phyloP scores from a whole-genome alignment of 2,329 filamentous ascomycete species.

The Stagonosporopsis vannaccii region DNA sequence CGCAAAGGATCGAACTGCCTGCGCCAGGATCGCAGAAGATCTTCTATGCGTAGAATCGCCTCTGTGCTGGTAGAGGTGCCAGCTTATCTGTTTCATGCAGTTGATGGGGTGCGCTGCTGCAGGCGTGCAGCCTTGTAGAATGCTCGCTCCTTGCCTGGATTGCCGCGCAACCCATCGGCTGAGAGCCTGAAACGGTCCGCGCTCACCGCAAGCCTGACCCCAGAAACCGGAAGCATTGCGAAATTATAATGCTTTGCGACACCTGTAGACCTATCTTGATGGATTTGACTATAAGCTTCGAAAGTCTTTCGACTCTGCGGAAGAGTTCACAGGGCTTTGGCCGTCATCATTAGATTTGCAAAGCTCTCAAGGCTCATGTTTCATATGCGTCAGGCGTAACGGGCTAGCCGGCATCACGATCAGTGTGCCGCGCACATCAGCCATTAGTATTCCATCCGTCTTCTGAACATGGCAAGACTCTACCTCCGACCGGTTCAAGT shows the following conservation, averaged over 20 bases:
- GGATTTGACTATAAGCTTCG: neutral
- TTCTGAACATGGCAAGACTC: no score
- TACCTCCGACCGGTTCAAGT: no score
- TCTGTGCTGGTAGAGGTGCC: neutral
- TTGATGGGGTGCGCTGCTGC: neutral
- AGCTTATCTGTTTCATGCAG: neutral
- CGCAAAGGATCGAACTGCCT: slow-evolving; percentile 19
- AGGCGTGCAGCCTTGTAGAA: no score
- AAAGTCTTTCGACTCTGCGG: neutral
- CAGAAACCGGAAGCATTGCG: neutral
- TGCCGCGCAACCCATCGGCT: neutral
- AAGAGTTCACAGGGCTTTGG: neutral
- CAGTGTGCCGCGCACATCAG: no score
- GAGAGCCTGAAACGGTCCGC: neutral
- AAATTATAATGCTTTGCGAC: neutral
- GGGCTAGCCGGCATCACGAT: no score
- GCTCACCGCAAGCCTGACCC: neutral
- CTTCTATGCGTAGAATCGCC: slow-evolving; percentile 16
- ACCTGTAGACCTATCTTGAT: neutral
- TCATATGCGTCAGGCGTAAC: neutral
- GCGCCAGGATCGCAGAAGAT: slow-evolving; percentile 33
- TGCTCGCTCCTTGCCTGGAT: no score
- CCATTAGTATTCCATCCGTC: no score
- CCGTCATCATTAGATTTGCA: neutral
- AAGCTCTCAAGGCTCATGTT: neutral